A percentile compares a stretch with the other conserved stretches of the same genome.
These are phyloP conservation scores for Psilocybe sp. DNA, from an alignment of 768 basidiomycete species.

Conservation along the genomic window DNA sequence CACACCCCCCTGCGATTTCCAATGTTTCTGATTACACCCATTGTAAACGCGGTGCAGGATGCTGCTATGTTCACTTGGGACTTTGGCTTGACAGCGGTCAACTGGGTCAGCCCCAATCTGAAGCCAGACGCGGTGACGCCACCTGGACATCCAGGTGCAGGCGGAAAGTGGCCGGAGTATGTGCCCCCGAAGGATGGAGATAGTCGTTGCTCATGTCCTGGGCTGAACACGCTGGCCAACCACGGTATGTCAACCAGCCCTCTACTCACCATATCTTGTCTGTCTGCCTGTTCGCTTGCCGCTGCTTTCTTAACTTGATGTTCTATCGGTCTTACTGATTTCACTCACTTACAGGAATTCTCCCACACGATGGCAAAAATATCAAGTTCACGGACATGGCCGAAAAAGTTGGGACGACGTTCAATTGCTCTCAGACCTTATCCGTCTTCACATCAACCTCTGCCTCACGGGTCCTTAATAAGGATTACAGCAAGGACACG, in stretches of 20 bases:
- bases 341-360: too few relatives aligned
- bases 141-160: constrained; percentile 50
- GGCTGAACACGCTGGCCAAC: constrained; percentile 78
- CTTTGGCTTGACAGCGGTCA: constrained; percentile 44
- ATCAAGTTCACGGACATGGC: constrained; percentile 58
- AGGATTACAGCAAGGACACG: constrained; percentile 53
- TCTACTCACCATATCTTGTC: too few relatives aligned
- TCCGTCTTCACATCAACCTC: constrained; percentile 63
- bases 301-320: too few relatives aligned
- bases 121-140: constrained; percentile 56
- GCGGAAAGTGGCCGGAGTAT: constrained; percentile 70
- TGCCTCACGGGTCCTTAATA: constrained; percentile 55
- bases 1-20: too few relatives aligned
- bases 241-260: constrained; percentile 49
- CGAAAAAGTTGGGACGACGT: constrained; percentile 47
- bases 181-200: constrained; percentile 56
- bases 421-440: constrained; percentile 70
- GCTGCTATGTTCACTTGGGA: constrained; percentile 49
- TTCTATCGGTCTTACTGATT: too few relatives aligned
- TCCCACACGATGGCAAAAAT: constrained; percentile 63
- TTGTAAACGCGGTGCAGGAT: constrained; percentile 24
- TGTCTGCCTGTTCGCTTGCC: background rate
- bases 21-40: constrained; percentile 32
- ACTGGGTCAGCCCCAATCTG: constrained; percentile 47
- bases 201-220: constrained; percentile 73